Base-by-base conservation (phyloP, 495 filamentous ascomycete genomes). In the Extremus antarcticus region DNA sequence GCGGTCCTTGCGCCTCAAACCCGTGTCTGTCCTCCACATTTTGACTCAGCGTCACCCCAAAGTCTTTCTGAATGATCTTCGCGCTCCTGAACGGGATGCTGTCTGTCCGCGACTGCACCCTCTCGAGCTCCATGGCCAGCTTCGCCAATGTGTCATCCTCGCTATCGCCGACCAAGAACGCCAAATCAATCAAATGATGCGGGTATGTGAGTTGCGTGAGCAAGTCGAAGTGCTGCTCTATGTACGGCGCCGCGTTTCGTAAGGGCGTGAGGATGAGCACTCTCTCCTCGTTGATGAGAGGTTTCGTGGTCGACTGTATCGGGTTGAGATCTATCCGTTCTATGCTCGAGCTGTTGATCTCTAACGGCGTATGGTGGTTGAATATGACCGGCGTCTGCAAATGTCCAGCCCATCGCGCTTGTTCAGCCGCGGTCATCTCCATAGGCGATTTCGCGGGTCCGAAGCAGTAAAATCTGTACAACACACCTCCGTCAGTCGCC, bases 221-320 rank as follows among this genome's bases (percentile, higher is more conserved):
- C 17, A 98, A 83, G 66, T 97, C 88, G 67, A 98, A 98, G 71
- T 97, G 90, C 70, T 90, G 85, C 48, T 77, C 75, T 43, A 98
- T 76, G 71, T 85, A 88, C 32, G 71, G 74, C 16, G 87, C 77
- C 60, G 92, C 94, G 70, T 98, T 90, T 70, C 90, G 86, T 45
- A 98, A 76, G 32, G 92, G 92, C 3, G 94, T 97, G 63, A 98
- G 80, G 63, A 98, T 86, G 46, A 98, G 82, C n/a, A 98, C 80
- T 52, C 90, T 82, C 71, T 98, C 94, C 58, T 85, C 76, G 66
- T 90, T 94, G 54, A 75, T 56, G 45, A 82, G 66, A 29, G 91
- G 90, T 62, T 88, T 80, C 43, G 76, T 74, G 32, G 90, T 90
- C 2, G 91, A 94, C 63, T 76, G 80, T 70, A 96, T 83, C 13